A percentile compares a stretch with the other conserved stretches of the same genome.
These are phyloP conservation scores for Pseudopediastrum boryanum DNA, from an alignment of 139 green algal species.

Conservation along the genomic window DNA sequence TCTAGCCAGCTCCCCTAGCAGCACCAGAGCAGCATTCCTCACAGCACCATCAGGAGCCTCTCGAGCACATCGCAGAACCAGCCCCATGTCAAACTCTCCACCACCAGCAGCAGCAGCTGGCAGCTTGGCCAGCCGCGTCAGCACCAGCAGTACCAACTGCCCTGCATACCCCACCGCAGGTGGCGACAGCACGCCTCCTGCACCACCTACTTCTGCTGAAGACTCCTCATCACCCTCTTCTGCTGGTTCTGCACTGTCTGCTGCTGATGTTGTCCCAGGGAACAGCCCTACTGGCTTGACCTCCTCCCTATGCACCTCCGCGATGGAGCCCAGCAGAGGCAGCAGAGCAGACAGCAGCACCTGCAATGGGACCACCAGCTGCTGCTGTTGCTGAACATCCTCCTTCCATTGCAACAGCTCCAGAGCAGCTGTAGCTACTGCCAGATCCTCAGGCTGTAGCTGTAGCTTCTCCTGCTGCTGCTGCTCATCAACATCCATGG, in stretches of 20 bases:
- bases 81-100: constrained; percentile 48
- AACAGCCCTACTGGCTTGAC: neutral
- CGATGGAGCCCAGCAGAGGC: constrained; percentile 38
- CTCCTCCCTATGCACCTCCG: neutral
- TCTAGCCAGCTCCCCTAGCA: constrained; percentile 60
- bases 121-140: constrained; percentile 44
- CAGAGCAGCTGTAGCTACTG: constrained; percentile 37
- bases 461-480: constrained; percentile 3
- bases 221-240: neutral
- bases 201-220: neutral
- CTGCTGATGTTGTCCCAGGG: neutral
- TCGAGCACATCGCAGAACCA: constrained; percentile 62
- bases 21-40: constrained; percentile 69
- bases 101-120: neutral
- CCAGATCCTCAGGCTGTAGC: neutral
- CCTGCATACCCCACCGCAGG: constrained; percentile 56
- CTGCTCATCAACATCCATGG: neutral
- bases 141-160: constrained; percentile 58
- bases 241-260: neutral
- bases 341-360: constrained; percentile 36
- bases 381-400: constrained; percentile 1
- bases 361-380: constrained; percentile 43
- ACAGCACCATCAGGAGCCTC: constrained; percentile 62
- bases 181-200: neutral
- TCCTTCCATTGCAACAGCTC: constrained; percentile 76